Evolutionary conservation across 768 basidiomycete species (phyloP).

Genomic region (Udeniomyces megalosporus): DNA sequence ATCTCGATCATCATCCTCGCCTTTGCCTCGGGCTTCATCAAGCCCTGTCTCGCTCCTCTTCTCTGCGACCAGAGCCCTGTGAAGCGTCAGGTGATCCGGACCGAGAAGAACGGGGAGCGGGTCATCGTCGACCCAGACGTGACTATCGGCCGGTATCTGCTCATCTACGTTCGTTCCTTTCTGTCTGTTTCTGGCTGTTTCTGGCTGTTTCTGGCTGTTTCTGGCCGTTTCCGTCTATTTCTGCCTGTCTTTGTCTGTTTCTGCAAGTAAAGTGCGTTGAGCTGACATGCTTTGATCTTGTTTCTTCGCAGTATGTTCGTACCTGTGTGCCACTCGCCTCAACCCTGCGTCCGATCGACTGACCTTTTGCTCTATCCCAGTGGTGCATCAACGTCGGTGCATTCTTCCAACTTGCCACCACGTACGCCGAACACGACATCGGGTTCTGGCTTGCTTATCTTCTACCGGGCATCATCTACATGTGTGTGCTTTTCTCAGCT

Average conservation of each 20-base stretch:
- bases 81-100: background rate
- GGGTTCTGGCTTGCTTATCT: constrained; percentile 21
- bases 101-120: background rate
- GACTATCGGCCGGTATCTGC: background rate
- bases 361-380: background rate
- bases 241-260: too few relatives aligned
- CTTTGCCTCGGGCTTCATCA: constrained; percentile 5
- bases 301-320: too few relatives aligned
- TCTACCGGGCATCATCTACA: background rate
- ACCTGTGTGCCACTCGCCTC: too few relatives aligned
- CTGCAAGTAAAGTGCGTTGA: too few relatives aligned
- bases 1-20: background rate
- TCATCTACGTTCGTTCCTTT: too few relatives aligned
- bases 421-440: constrained; percentile 21
- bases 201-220: too few relatives aligned
- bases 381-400: constrained; percentile 25
- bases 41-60: constrained; percentile 1
- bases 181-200: too few relatives aligned
- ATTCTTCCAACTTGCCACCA: constrained; percentile 25
- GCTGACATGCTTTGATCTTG: too few relatives aligned
- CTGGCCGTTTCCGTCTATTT: too few relatives aligned
- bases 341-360: too few relatives aligned
- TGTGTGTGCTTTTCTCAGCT: constrained; percentile 14
- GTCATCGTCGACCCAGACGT: constrained; percentile 9
- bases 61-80: constrained; percentile 5